These are phyloP conservation scores for Agaricus blazei DNA, from an alignment of 768 basidiomycete species.

Conservation along the genomic window DNA sequence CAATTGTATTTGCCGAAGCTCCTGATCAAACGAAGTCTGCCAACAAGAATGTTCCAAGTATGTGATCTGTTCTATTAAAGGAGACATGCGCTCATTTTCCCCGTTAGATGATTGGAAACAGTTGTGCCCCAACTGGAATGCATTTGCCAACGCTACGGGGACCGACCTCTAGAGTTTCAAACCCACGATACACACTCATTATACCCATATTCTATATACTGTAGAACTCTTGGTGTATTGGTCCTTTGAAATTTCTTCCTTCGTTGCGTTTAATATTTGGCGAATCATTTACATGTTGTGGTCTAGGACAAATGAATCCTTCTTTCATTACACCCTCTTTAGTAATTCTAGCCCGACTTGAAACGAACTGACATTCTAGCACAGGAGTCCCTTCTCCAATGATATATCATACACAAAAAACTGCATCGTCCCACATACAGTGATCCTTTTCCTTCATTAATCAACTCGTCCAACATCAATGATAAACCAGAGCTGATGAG, in stretches of 20 bases:
- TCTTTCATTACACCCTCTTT: too few species aligned
- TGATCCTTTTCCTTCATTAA: too few species aligned
- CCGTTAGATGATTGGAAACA: background rate
- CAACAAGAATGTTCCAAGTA: background rate
- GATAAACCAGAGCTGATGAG: too few species aligned
- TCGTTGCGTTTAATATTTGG: background rate
- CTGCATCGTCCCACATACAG: too few species aligned
- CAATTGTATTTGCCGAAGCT: constrained; percentile 15
- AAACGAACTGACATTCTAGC: too few species aligned
- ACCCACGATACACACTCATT: background rate
- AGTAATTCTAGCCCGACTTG: too few species aligned
- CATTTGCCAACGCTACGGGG: background rate
- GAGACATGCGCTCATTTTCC: background rate
- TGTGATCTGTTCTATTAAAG: background rate
- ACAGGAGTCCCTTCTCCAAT: too few species aligned
- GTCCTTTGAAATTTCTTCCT: background rate
- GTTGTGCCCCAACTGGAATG: background rate
- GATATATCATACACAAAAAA: too few species aligned
- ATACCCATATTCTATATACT: background rate
- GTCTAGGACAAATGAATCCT: too few species aligned
- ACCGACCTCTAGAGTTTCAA: background rate
- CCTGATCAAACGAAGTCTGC: background rate
- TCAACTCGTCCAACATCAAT: too few species aligned
- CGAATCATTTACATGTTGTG: too few species aligned
- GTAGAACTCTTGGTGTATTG: background rate